phyloP scores from a whole-genome alignment of 2,329 filamentous ascomycete genomes.

The Neoascochyta sp. region DNA sequence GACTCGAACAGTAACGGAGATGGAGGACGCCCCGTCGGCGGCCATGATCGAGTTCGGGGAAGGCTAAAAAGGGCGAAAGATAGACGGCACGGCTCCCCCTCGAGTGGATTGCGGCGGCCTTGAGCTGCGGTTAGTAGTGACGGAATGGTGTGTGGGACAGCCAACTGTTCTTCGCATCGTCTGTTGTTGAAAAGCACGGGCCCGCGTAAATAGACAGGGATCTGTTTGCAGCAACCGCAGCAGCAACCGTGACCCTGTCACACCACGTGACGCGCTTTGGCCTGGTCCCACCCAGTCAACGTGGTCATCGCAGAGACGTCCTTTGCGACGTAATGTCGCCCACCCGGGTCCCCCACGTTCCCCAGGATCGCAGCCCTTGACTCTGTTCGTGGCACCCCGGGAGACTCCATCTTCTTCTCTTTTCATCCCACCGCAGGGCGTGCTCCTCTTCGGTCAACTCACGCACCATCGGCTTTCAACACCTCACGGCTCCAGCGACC shows the following conservation, averaged over 20 bases:
- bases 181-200: conserved; percentile 23
- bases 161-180: too few species aligned
- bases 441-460: too few species aligned
- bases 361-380: too few species aligned
- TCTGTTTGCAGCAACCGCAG: conserved; percentile 14
- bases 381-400: too few species aligned
- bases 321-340: too few species aligned
- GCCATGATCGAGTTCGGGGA: conserved; percentile 28
- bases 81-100: conserved; percentile 14
- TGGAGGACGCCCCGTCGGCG: conserved; percentile 48
- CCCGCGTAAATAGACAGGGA: conserved; percentile 29
- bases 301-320: not conserved
- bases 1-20: conserved; percentile 56
- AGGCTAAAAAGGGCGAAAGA: conserved; percentile 7
- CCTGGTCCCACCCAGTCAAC: conserved; percentile 1
- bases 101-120: conserved; percentile 7
- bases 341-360: too few species aligned
- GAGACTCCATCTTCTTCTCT: too few species aligned
- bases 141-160: conserved; percentile 25
- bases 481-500: too few species aligned
- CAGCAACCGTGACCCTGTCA: conserved; percentile 21
- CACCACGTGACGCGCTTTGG: conserved; percentile 10
- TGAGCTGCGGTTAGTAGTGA: conserved; percentile 17
- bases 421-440: too few species aligned
- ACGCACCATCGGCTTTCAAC: too few species aligned